phyloP scores from a whole-genome alignment of 2,329 filamentous ascomycete species.

The Fusarium xyrophilum region DNA sequence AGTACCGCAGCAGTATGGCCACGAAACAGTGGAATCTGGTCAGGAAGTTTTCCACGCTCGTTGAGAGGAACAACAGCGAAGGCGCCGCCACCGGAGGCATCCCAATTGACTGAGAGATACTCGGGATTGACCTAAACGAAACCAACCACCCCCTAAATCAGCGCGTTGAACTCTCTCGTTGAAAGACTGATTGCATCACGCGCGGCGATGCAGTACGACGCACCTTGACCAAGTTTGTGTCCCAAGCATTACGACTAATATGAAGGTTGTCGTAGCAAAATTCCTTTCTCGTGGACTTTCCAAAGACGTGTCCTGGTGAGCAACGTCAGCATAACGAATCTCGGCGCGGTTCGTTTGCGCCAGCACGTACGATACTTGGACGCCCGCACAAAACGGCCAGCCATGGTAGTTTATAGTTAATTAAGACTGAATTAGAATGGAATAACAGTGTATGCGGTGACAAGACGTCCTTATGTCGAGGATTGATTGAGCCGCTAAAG shows the following conservation, averaged over 20 bases:
- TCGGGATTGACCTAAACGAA: constrained; percentile 82
- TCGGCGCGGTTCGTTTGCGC: constrained; percentile 40
- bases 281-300: constrained; percentile 93
- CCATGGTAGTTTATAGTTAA: constrained; percentile 53
- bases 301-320: constrained; percentile 90
- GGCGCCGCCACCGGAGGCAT: constrained; percentile 91
- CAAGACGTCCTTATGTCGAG: constrained; percentile 1
- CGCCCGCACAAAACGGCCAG: constrained; percentile 71
- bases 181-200: constrained; percentile 23
- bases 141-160: constrained; percentile 37
- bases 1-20: constrained; percentile 95
- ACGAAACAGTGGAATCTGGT: constrained; percentile 92
- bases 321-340: constrained; percentile 39
- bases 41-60: constrained; percentile 89
- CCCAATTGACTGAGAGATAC: constrained; percentile 98
- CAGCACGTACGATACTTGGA: constrained; percentile 70
- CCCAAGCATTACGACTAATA: constrained; percentile 98
- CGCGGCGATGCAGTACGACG: constrained; percentile 70
- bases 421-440: constrained; percentile 17
- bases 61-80: constrained; percentile 93
- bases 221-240: constrained; percentile 98
- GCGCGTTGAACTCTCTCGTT: constrained; percentile 31
- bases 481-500: constrained; percentile 13
- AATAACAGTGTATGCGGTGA: constrained; percentile 8
- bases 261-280: constrained; percentile 98